Conservation (phyloP, 495 filamentous ascomycete genomes). For the Aspergillus mulundensis region DNA sequence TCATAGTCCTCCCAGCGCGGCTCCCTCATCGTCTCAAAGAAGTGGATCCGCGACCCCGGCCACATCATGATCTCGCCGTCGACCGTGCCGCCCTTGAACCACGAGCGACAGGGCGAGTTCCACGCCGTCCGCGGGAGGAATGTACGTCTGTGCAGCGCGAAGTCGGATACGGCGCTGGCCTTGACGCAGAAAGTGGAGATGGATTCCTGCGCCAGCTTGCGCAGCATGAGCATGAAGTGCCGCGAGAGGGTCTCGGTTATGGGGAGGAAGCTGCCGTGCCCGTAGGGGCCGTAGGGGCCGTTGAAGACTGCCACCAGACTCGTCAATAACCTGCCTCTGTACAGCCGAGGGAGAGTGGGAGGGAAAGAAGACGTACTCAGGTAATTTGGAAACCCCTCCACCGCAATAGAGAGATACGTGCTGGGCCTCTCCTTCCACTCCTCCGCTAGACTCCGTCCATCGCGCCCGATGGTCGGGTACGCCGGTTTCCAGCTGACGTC, state of each 20-base stretch:
- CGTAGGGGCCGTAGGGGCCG: background rate
- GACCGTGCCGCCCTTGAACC: constrained; percentile 43
- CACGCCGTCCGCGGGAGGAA: background rate
- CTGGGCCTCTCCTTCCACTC: constrained; percentile 36
- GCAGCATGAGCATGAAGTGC: background rate
- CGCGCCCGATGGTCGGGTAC: constrained; percentile 36
- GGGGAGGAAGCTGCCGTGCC: background rate
- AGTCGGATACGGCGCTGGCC: background rate
- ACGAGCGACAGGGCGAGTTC: constrained; percentile 39
- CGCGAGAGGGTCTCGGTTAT: background rate
- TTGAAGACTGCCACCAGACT: background rate
- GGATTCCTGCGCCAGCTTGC: background rate
- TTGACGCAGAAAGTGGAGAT: background rate
- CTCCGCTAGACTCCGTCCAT: constrained; percentile 15
- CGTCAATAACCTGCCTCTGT: too few relatives aligned
- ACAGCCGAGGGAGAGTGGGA: too few relatives aligned
- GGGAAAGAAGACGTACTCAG: constrained; percentile 34
- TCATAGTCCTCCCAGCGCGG: constrained; percentile 48
- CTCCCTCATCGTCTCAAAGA: constrained; percentile 42
- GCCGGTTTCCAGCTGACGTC: constrained; percentile 20
- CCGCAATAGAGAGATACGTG: constrained; percentile 48
- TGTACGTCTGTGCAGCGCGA: background rate
- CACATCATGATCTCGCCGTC: constrained; percentile 21
- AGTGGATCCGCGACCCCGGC: constrained; percentile 33
- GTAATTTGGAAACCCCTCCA: constrained; percentile 54